Evolutionary conservation across 139 green algal species (phyloP).

Genomic region (Tetraselmis striata): DNA sequence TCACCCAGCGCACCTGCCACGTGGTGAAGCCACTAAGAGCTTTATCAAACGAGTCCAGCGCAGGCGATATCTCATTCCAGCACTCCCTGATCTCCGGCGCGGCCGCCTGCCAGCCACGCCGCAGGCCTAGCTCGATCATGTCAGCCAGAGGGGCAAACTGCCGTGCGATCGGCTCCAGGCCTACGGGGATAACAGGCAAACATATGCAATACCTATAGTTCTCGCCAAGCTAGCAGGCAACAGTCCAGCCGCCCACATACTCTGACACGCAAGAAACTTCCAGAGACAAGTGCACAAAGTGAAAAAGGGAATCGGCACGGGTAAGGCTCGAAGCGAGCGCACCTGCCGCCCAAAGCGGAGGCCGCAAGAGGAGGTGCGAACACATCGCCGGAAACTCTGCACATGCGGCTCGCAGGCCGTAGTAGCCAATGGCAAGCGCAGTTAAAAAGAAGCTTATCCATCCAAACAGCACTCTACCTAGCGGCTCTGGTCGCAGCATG

Average conservation of each 20-base stretch:
- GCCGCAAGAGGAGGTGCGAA: not conserved
- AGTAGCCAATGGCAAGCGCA: not conserved
- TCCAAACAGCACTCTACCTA: not conserved
- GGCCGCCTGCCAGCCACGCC: not conserved
- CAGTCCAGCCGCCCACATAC: not conserved
- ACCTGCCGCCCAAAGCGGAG: not conserved
- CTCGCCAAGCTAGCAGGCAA: not conserved
- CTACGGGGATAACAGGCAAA: too few relatives aligned
- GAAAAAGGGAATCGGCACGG: too few relatives aligned
- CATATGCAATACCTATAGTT: too few relatives aligned
- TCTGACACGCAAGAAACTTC: not conserved
- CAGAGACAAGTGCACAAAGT: too few relatives aligned
- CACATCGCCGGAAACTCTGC: not conserved
- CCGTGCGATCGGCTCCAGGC: not conserved
- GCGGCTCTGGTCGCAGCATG: not conserved
- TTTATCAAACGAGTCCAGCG: not conserved
- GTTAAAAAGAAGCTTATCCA: not conserved
- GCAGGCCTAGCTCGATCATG: not conserved
- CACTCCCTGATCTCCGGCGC: not conserved
- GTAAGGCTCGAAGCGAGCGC: too few relatives aligned
- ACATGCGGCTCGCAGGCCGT: not conserved
- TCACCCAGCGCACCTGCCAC: not conserved
- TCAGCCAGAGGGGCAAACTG: not conserved
- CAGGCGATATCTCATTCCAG: not conserved
- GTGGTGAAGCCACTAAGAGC: not conserved